phyloP scores from a whole-genome alignment of 2,329 filamentous ascomycete species.

The Colletotrichum echinochloae region DNA sequence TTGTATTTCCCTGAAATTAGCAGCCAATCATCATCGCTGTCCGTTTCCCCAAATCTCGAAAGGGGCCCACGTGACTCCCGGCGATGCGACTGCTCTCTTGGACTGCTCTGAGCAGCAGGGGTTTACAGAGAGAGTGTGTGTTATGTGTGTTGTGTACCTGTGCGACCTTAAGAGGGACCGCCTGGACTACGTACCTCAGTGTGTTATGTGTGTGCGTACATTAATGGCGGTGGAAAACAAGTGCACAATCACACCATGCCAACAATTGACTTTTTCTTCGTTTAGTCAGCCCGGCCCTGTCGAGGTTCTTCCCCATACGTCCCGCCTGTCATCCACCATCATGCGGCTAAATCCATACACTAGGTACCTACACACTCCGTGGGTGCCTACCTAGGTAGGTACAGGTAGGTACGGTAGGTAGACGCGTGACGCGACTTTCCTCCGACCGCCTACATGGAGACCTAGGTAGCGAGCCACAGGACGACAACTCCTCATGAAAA shows the following conservation, averaged over 20 bases:
- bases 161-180: no score
- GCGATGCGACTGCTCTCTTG: background rate
- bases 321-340: background rate
- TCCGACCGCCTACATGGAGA: constrained; percentile 25
- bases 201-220: constrained; percentile 22
- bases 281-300: constrained; percentile 4
- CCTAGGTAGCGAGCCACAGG: constrained; percentile 30
- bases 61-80: constrained; percentile 49
- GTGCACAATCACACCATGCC: constrained; percentile 17
- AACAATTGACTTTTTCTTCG: constrained; percentile 4
- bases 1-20: constrained; percentile 47
- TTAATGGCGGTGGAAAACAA: background rate
- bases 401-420: no score
- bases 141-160: no score
- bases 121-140: no score
- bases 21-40: constrained; percentile 41
- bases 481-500: background rate
- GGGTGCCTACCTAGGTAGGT: no score
- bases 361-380: no score
- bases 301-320: background rate
- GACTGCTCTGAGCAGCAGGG: background rate
- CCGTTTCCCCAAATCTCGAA: constrained; percentile 31
- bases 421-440: constrained; percentile 36
- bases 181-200: no score
- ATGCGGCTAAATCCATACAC: no score